A percentile compares a stretch with the other conserved stretches of the same genome.
These are phyloP conservation scores for Pleurotus giganteus DNA, from an alignment of 768 basidiomycete species.

Conservation along the genomic window DNA sequence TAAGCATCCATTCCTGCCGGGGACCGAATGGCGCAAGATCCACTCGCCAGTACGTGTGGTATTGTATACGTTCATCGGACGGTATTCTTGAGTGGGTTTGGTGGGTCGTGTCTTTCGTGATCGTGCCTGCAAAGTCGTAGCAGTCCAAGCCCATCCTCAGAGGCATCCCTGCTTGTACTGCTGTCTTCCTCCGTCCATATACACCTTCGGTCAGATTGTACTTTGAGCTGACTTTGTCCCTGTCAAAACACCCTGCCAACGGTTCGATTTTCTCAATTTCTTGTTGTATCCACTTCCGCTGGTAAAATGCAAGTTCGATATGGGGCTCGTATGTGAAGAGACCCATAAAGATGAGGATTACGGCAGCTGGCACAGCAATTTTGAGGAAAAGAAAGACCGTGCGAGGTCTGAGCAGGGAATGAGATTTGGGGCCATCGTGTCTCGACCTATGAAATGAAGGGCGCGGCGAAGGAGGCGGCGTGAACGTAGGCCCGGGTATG, in stretches of 20 bases:
- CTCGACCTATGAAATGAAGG: slow-evolving; percentile 25
- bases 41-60: slow-evolving; percentile 92
- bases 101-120: slow-evolving; percentile 35
- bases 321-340: slow-evolving; percentile 77
- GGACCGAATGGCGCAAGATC: slow-evolving; percentile 81
- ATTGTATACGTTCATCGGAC: slow-evolving; percentile 55
- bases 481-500: slow-evolving; percentile 15
- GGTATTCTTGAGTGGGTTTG: slow-evolving; percentile 21
- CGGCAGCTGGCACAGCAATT: slow-evolving; percentile 34
- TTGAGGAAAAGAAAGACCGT: slow-evolving; percentile 40
- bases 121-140: slow-evolving; percentile 88
- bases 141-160: slow-evolving; percentile 85
- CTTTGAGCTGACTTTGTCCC: slow-evolving; percentile 50
- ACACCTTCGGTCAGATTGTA: slow-evolving; percentile 69
- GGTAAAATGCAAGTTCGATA: slow-evolving; percentile 80
- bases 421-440: slow-evolving; percentile 15
- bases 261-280: slow-evolving; percentile 69
- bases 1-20: slow-evolving; percentile 88
- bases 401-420: slow-evolving; percentile 30
- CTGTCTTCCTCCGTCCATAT: slow-evolving; percentile 63
- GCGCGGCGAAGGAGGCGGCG: slow-evolving; percentile 22
- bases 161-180: slow-evolving; percentile 78
- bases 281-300: slow-evolving; percentile 66
- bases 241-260: slow-evolving; percentile 74
- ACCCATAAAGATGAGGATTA: slow-evolving; percentile 42